Evolutionary conservation across 148 eudicot species (phyloP), one percentile per base, ranked within the genome.

Genomic region (Silene conica): DNA sequence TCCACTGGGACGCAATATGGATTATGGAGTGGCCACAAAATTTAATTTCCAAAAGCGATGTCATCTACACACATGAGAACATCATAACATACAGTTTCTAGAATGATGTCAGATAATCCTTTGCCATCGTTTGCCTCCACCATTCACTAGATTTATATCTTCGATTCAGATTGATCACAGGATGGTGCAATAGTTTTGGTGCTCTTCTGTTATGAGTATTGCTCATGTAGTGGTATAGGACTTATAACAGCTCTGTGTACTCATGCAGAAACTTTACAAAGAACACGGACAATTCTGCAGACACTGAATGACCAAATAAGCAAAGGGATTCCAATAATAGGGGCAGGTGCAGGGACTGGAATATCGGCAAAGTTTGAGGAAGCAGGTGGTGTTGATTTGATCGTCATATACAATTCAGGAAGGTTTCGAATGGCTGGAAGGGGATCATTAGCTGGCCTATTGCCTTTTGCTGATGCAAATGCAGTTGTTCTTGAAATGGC

Each of bases 271-370:
- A 95, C 92, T 10, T 74, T 92, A 84, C 87, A 72, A 64, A 86
- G 86, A 85, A 95, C 89, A 50, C 80, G 73, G 16, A 38, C 74
- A 23, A 86, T 86, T 72, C 75, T 92, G 79, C 88, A 85, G 83
- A 84, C 80, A 74, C 82, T 95, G 74, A 86, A 79, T 78, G 79
- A 86, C 77, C 97, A 92, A 81, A 89, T 90, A 80, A 76, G 58
- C 38, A 76, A 71, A 74, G 99, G 99, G 52, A 92, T 87, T 76
- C 97, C 97, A 22, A 85, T 95, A 72, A 89, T 95, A 67, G 99
- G 99, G 77, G 99, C 94, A 58, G 99, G 99, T 70, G 99, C 97
- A n/a, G 99, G 99, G 74, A 95, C 97, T 45, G 99, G 99, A 55
- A 95, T 95, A 79, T 95, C 99, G 19, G 99, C 99, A 48, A 95